A percentile compares a stretch with the other conserved stretches of the same genome.
phyloP scores from a whole-genome alignment of 306 rosid species.

The Glycine soja region DNA sequence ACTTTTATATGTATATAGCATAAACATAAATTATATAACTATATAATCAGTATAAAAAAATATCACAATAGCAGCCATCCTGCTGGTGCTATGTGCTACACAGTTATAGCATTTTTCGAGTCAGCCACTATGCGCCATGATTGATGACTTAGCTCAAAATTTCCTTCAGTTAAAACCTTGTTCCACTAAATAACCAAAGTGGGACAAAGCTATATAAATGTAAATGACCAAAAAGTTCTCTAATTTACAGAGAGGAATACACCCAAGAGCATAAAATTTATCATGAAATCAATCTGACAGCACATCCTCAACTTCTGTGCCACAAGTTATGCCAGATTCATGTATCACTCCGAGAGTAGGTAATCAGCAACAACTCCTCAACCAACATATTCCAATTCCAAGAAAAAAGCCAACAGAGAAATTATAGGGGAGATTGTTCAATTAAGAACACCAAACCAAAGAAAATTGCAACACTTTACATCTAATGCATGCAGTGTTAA shows the following conservation, averaged over 20 bases:
- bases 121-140: not conserved
- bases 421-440: conserved; percentile 8
- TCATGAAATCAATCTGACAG: conserved; percentile 1
- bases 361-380: not conserved
- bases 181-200: not conserved
- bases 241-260: conserved; percentile 1
- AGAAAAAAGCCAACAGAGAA: not conserved
- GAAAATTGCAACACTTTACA: not conserved
- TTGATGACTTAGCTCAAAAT: not conserved
- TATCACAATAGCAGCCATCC: not conserved
- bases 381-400: not conserved
- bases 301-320: not conserved
- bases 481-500: conserved; percentile 10
- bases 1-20: not conserved
- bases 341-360: not conserved
- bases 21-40: not conserved
- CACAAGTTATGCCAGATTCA: not conserved
- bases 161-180: conserved; percentile 1
- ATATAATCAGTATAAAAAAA: not conserved
- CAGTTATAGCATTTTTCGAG: not conserved
- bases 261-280: not conserved
- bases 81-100: not conserved
- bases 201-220: too few relatives aligned
- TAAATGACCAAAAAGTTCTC: not conserved
- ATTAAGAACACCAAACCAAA: not conserved